phyloP scores from a whole-genome alignment of 345 rosid genomes.

The Cardamine occulta region DNA sequence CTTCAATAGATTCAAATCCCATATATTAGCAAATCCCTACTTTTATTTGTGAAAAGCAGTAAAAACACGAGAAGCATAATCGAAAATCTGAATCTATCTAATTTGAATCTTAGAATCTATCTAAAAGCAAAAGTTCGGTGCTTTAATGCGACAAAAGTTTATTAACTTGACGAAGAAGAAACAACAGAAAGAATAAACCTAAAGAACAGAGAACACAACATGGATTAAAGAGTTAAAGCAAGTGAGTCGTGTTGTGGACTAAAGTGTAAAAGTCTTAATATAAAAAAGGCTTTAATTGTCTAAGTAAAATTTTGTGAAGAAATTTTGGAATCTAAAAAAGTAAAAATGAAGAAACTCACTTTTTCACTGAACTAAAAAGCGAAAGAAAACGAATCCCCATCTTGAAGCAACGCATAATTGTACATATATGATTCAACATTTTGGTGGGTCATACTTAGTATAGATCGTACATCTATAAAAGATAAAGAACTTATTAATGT shows the following conservation, averaged over 20 bases:
- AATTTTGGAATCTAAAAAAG: constrained; percentile 35
- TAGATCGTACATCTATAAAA: background rate
- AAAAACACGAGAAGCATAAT: too few relatives aligned
- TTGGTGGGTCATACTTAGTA: constrained; percentile 36
- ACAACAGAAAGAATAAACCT: constrained; percentile 32
- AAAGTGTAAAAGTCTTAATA: constrained; percentile 35
- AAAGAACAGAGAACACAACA: constrained; percentile 26
- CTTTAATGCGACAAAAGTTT: constrained; percentile 15
- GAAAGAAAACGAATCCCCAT: constrained; percentile 30
- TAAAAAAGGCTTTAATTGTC: constrained; percentile 5
- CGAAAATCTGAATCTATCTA: constrained; percentile 25
- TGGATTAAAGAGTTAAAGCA: constrained; percentile 23
- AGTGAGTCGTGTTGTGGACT: constrained; percentile 37
- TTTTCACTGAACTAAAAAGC: constrained; percentile 28
- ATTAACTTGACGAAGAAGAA: constrained; percentile 38
- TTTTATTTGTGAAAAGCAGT: background rate
- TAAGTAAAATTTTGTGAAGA: too few relatives aligned
- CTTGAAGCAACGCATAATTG: constrained; percentile 50
- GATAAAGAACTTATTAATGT: background rate
- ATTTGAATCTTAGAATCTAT: background rate
- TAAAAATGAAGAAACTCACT: constrained; percentile 55
- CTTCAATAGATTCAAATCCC: constrained; percentile 52
- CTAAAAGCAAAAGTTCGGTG: constrained; percentile 25
- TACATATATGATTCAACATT: constrained; percentile 10
- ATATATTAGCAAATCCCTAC: background rate